Percentiles rank a stretch among this genome's conserved stretches.
Conservation (phyloP, 1,284 basidiomycete species). For the Peniophora sp. region DNA sequence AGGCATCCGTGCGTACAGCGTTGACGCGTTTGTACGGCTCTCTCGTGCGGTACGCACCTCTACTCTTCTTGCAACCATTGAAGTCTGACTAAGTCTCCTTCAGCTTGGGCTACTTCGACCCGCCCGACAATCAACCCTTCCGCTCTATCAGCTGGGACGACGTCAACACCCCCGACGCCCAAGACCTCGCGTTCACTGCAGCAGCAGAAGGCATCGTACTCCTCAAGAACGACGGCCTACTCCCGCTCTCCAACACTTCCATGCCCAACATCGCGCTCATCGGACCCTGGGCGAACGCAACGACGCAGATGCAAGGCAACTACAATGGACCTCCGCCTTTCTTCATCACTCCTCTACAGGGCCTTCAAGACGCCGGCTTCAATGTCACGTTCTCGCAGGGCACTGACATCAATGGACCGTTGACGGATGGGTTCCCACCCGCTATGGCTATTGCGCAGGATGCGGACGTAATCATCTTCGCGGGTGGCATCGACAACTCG, state of each 20-base stretch:
- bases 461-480: constrained; percentile 29
- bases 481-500: constrained; percentile 41
- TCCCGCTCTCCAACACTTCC: constrained; percentile 32
- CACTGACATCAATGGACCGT: constrained; percentile 30
- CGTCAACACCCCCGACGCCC: constrained; percentile 38
- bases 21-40: constrained; percentile 41
- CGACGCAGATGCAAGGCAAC: constrained; percentile 47
- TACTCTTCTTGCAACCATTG: constrained; percentile 20
- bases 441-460: constrained; percentile 19
- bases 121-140: constrained; percentile 35
- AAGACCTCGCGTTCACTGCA: constrained; percentile 40
- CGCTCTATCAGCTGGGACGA: constrained; percentile 38
- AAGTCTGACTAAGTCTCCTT: constrained; percentile 16
- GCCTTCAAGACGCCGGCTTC: constrained; percentile 37
- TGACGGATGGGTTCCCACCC: constrained; percentile 34
- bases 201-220: constrained; percentile 46
- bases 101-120: constrained; percentile 20
- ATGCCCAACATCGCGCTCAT: constrained; percentile 42
- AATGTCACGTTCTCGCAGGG: constrained; percentile 34
- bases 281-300: constrained; percentile 50
- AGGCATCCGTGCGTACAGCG: constrained; percentile 32
- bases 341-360: constrained; percentile 45
- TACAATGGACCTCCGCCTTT: constrained; percentile 46
- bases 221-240: constrained; percentile 47
- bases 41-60: constrained; percentile 29